Conservation (phyloP, 78 protist species). For the Dictyostelium intermedium region DNA sequence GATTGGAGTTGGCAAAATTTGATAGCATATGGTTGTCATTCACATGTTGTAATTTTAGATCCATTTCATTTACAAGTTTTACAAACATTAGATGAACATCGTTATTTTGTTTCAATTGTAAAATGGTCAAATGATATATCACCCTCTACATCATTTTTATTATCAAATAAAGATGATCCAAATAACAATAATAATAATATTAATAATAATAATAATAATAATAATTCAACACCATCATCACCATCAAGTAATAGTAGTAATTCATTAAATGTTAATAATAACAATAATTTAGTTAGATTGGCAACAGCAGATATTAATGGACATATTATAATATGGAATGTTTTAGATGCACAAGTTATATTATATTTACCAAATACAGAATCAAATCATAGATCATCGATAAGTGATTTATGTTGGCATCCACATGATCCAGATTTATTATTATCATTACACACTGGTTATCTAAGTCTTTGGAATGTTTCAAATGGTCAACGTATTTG, state of each 20-base stretch:
- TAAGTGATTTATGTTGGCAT: conserved; percentile 36
- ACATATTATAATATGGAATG: conserved; percentile 66
- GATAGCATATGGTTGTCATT: conserved; percentile 58
- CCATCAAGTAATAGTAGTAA: neutral
- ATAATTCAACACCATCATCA: neutral
- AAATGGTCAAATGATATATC: conserved; percentile 47
- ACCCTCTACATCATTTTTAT: neutral
- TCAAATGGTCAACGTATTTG: neutral
- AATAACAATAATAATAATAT: too few relatives aligned
- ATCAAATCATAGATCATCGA: neutral
- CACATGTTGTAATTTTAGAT: conserved; percentile 60
- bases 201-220: neutral
- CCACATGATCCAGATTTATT: conserved; percentile 29
- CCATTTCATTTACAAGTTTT: conserved; percentile 41
- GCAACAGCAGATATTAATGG: conserved; percentile 65
- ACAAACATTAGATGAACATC: conserved; percentile 69
- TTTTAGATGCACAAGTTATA: conserved; percentile 15
- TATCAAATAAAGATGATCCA: neutral
- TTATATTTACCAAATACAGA: neutral
- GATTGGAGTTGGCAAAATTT: conserved; percentile 76
- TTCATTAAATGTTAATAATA: neutral
- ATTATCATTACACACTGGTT: neutral
- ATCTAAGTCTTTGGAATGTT: conserved; percentile 13
- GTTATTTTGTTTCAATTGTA: conserved; percentile 26
- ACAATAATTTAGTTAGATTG: neutral